Evolutionary conservation across 2,329 filamentous ascomycete species (phyloP).

Genomic region (Fusarium pilosicola): DNA sequence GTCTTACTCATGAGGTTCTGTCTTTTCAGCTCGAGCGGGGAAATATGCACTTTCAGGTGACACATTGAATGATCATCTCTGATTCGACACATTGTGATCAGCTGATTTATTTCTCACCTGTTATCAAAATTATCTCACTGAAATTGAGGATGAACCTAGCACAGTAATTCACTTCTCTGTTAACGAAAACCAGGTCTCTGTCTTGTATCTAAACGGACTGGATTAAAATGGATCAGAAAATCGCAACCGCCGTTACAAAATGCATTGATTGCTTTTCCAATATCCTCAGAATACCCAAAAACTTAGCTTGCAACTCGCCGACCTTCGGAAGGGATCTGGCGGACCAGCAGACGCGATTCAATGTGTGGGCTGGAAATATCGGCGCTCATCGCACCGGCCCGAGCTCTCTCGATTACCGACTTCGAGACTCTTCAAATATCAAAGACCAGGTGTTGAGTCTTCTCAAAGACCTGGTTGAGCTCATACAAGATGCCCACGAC

Average conservation of each 20-base stretch:
- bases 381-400: background rate
- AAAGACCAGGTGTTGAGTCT: background rate
- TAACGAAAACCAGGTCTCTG: background rate
- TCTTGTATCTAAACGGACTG: background rate
- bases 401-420: background rate
- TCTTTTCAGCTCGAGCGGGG: background rate
- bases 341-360: background rate
- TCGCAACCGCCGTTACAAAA: background rate
- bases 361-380: background rate
- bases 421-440: background rate
- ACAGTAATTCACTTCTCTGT: background rate
- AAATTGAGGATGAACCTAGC: background rate
- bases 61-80: background rate
- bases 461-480: background rate
- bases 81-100: background rate
- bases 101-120: background rate
- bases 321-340: background rate
- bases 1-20: background rate
- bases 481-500: background rate
- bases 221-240: background rate
- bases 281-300: background rate
- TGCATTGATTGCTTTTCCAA: background rate
- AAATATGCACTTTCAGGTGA: background rate
- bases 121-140: background rate
- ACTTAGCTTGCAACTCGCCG: background rate